Base-by-base conservation (phyloP, 345 rosid species). In the Hibiscus syriacus region DNA sequence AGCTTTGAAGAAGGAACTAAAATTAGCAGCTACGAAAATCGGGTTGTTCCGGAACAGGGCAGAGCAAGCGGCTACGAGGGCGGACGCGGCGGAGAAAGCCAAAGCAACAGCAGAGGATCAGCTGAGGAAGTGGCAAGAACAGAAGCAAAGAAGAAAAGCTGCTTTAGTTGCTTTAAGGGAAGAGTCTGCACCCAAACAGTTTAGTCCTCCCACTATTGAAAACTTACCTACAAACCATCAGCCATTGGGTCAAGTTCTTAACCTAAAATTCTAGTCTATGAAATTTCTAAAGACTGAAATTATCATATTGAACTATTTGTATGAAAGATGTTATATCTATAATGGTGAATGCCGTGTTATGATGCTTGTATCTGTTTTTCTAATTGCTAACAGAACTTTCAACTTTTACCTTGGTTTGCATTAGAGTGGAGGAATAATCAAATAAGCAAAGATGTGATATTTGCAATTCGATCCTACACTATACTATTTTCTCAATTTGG, bases 61-160 rank as follows among this genome's bases (percentile, higher is more conserved):
- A 17, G 84, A 81, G 60, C 86, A 84, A 74, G 87, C 86, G 0
- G 68, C 39, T 6, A 70, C 84, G 3, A 74, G 89, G 25, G 92
- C 87, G 0, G 84, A 84, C 38, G 70, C 80, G 0, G 85, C 87
- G 0, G 89, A 87, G 80, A 80, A 10, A 72, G 92, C 83, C 8
- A 81, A 83, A 69, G 36, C 57, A 25, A 63, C 1, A 26, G 20
- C 83, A 1, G 87, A 80, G 66, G 81, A 75, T 30, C 83, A 77
- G 78, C 72, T 78, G 38, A 81, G 67, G 78, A 72, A 38, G 52
- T 73, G 78, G 80, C 63, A 45, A 72, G 80, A 80, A 16, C 78
- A 63, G 62, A 87, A 70, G 79, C 77, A 81, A 70, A 80, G 74
- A 67, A 77, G 80, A 67, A 83, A 68, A 70, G 78, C 81, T 3